Percentiles rank a stretch among this genome's conserved stretches.
Conservation (phyloP, 345 rosid genomes). For the Leavenworthia alabamica region DNA sequence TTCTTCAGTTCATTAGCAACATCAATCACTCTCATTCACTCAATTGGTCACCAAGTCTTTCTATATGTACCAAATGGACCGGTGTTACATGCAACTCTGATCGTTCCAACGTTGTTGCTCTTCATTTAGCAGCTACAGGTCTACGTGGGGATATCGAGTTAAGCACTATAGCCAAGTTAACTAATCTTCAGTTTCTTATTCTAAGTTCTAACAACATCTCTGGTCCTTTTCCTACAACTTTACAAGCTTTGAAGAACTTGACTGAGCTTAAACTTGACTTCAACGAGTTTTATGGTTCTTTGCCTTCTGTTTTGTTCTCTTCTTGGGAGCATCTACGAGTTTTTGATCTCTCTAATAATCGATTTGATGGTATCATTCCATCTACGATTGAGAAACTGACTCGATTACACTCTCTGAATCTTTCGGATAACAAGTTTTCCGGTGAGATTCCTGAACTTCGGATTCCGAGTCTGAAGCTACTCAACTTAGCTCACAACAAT, state of each 20-base stretch:
- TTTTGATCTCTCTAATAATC: constrained; percentile 58
- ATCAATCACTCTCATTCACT: constrained; percentile 50
- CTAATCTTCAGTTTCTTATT: constrained; percentile 52
- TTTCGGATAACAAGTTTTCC: constrained; percentile 62
- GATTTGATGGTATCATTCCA: constrained; percentile 60
- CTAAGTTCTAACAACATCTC: constrained; percentile 69
- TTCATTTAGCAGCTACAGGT: constrained; percentile 56
- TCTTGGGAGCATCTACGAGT: constrained; percentile 54
- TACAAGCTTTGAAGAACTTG: constrained; percentile 49
- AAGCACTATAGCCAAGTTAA: constrained; percentile 52
- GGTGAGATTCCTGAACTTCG: constrained; percentile 61
- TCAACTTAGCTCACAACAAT: constrained; percentile 59
- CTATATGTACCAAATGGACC: constrained; percentile 66
- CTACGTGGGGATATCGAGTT: constrained; percentile 48
- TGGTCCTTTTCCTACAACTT: constrained; percentile 61
- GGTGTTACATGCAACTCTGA: constrained; percentile 65
- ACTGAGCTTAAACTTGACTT: constrained; percentile 58
- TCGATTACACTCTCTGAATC: constrained; percentile 45
- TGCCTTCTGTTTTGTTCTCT: constrained; percentile 63
- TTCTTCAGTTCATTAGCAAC: constrained; percentile 59
- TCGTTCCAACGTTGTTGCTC: constrained; percentile 46
- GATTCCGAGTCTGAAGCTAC: constrained; percentile 43
- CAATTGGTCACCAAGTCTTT: constrained; percentile 53
- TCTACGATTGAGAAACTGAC: constrained; percentile 44
- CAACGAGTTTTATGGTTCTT: constrained; percentile 58